phyloP scores from a whole-genome alignment of 345 rosid genomes.

The Leavenworthia alabamica region DNA sequence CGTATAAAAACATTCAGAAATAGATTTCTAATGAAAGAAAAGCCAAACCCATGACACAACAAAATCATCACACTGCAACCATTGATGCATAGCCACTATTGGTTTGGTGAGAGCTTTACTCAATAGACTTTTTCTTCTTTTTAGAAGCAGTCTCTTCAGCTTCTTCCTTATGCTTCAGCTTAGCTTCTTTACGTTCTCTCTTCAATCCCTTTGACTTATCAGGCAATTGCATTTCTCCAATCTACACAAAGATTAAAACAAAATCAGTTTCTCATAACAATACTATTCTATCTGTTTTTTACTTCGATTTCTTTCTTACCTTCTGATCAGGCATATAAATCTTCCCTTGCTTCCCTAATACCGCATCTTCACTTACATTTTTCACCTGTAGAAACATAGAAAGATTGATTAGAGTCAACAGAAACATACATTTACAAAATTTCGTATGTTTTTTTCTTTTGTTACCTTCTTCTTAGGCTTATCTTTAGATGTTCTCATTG shows the following conservation, averaged over 20 bases:
- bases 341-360: slow-evolving; percentile 63
- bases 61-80: slow-evolving; percentile 6
- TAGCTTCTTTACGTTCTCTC: slow-evolving; percentile 88
- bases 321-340: slow-evolving; percentile 91
- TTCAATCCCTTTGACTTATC: slow-evolving; percentile 81
- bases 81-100: neutral
- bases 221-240: slow-evolving; percentile 49
- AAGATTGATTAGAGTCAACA: neutral
- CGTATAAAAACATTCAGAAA: slow-evolving; percentile 1
- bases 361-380: slow-evolving; percentile 59
- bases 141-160: slow-evolving; percentile 37
- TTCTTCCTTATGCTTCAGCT: slow-evolving; percentile 33
- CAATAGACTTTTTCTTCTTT: slow-evolving; percentile 50
- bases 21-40: neutral
- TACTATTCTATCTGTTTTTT: neutral
- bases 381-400: slow-evolving; percentile 44
- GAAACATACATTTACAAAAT: neutral
- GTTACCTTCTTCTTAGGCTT: slow-evolving; percentile 80
- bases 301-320: slow-evolving; percentile 33
- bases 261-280: neutral
- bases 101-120: slow-evolving; percentile 12
- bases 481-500: slow-evolving; percentile 69
- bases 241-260: slow-evolving; percentile 26
- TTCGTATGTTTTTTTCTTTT: neutral
- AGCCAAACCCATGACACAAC: slow-evolving; percentile 7